Percentiles rank a stretch among this genome's conserved stretches.
phyloP scores from a whole-genome alignment of 1,284 basidiomycete species.

The Cutaneotrichosporon arboriforme region DNA sequence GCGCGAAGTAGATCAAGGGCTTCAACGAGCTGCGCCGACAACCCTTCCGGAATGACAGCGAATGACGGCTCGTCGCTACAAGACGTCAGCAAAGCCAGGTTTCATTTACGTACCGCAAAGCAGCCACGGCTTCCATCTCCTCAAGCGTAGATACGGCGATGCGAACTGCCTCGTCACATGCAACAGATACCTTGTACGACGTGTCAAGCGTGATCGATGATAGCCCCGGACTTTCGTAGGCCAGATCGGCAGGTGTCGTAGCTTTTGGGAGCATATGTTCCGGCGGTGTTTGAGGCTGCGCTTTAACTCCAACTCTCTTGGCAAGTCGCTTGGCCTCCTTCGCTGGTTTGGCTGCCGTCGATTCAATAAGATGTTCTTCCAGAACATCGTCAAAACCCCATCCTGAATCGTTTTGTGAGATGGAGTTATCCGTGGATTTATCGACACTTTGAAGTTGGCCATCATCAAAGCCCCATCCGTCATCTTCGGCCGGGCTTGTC shows the following conservation, averaged over 20 bases:
- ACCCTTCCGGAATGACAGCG: background rate
- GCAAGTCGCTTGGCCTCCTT: background rate
- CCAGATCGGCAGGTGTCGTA: background rate
- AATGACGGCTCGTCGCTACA: background rate
- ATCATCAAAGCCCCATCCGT: constrained; percentile 31
- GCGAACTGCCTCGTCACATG: constrained; percentile 54
- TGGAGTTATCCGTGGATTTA: background rate
- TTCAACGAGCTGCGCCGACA: constrained; percentile 6
- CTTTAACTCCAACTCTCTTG: background rate
- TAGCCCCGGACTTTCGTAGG: background rate
- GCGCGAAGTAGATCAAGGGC: constrained; percentile 12
- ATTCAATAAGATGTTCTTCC: background rate
- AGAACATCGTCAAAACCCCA: constrained; percentile 47
- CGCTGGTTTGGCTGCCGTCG: background rate
- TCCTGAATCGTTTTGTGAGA: constrained; percentile 8
- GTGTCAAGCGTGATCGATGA: background rate
- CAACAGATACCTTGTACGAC: constrained; percentile 34
- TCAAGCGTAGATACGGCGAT: constrained; percentile 48
- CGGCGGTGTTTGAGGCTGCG: constrained; percentile 10
- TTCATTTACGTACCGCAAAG: too few species aligned
- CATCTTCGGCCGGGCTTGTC: constrained; percentile 1
- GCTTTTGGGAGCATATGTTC: too few species aligned
- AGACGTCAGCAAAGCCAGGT: too few species aligned
- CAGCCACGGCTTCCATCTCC: background rate
- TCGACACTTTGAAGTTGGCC: background rate